These are phyloP conservation scores for Thalassiosira exigua DNA, from an alignment of 352 stramenopile genomes.

Conservation along the genomic window DNA sequence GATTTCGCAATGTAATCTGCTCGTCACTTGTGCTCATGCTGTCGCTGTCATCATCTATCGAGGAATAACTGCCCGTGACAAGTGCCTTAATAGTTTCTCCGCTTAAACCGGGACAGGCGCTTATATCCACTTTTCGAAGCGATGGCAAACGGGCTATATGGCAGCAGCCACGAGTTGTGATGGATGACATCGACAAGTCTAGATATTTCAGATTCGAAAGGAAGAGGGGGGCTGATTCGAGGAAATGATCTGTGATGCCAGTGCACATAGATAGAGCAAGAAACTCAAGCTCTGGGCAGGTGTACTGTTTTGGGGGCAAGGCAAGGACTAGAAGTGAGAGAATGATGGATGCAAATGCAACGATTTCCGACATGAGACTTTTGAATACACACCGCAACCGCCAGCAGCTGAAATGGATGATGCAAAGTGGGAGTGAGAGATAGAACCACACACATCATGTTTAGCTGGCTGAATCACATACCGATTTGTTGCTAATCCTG, in stretches of 20 bases:
- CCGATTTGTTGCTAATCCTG: too few relatives aligned
- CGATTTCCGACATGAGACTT: too few relatives aligned
- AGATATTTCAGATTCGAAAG: conserved; percentile 22
- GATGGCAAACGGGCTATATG: conserved; percentile 19
- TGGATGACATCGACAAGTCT: conserved; percentile 46
- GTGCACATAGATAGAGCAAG: conserved; percentile 32
- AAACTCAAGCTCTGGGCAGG: conserved; percentile 27
- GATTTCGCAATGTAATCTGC: conserved; percentile 10
- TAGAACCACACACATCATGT: too few relatives aligned
- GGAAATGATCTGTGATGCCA: conserved; percentile 35
- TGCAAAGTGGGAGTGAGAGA: too few relatives aligned
- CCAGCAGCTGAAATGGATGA: too few relatives aligned
- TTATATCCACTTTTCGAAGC: conserved; percentile 45
- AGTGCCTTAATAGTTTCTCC: conserved; percentile 1
- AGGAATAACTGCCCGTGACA: background rate
- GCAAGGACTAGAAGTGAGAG: background rate
- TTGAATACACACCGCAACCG: too few relatives aligned
- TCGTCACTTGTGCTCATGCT: conserved; percentile 26
- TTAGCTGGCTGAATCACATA: too few relatives aligned
- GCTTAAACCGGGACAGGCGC: conserved; percentile 28
- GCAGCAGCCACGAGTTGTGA: conserved; percentile 28
- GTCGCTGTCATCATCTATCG: background rate
- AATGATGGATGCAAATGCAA: conserved; percentile 14
- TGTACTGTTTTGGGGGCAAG: conserved; percentile 11
- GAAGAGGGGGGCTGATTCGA: conserved; percentile 21